A percentile compares a stretch with the other conserved stretches of the same genome.
Evolutionary conservation across 2,329 filamentous ascomycete species (phyloP).

Genomic region (Annulohypoxylon truncatum): DNA sequence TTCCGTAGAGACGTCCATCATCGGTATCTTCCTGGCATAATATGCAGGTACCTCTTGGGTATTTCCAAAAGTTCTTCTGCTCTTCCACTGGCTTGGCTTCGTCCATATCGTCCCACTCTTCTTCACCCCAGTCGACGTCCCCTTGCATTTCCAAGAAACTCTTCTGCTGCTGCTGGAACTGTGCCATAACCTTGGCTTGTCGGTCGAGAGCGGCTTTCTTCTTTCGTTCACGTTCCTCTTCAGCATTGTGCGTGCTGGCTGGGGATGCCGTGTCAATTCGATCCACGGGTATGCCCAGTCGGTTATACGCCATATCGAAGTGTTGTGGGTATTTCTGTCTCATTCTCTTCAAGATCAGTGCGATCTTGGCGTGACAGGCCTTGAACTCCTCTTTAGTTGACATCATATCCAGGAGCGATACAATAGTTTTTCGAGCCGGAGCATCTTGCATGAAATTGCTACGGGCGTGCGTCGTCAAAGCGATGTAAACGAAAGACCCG

Average conservation of each 20-base stretch:
- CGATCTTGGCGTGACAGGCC: constrained; percentile 85
- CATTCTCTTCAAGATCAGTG: constrained; percentile 84
- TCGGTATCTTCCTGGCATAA: constrained; percentile 96
- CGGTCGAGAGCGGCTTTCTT: constrained; percentile 91
- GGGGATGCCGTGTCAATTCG: constrained; percentile 85
- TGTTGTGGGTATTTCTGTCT: constrained; percentile 81
- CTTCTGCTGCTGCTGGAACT: constrained; percentile 97
- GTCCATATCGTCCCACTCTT: constrained; percentile 79
- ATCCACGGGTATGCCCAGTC: constrained; percentile 76
- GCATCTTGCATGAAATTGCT: constrained; percentile 70
- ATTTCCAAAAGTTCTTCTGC: constrained; percentile 84
- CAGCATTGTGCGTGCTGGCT: constrained; percentile 71
- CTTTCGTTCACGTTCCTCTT: constrained; percentile 82
- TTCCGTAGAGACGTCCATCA: constrained; percentile 88
- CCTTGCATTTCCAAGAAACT: constrained; percentile 91
- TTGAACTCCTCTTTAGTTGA: constrained; percentile 79
- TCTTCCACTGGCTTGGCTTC: constrained; percentile 67
- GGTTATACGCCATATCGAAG: constrained; percentile 75
- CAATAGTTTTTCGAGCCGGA: constrained; percentile 70
- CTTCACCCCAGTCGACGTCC: constrained; percentile 89
- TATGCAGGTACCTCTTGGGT: constrained; percentile 92
- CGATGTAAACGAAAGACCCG: constrained; percentile 78
- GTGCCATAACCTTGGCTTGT: constrained; percentile 94
- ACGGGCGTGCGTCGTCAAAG: constrained; percentile 72
- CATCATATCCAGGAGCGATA: constrained; percentile 71